Base-by-base conservation (phyloP, 257 asterid genomes). In the Nicotiana tabacum region DNA sequence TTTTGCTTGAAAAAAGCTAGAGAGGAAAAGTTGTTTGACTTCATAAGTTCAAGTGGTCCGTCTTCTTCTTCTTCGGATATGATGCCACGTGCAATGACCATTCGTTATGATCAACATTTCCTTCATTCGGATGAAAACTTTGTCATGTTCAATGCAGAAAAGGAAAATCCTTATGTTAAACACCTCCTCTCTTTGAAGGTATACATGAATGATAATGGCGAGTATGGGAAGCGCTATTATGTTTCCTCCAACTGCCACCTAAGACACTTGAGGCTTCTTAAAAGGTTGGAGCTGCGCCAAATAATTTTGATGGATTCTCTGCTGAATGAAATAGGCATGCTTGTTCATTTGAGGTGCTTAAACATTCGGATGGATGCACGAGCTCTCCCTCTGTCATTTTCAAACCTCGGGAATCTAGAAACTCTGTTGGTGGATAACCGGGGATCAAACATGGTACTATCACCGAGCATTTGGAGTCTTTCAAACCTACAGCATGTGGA, bases 1-100 rank as follows among this genome's bases (percentile, higher is more conserved):
- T 37, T 82, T 27, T 82, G 84, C 62, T 51, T 72, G 74, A 82
- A 80, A 66, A 86, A 66, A 64, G 83, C 83, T 32, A 80, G 78
- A 64, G 78, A 82, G 56, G 67, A 53, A 53, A 78, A 6, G 5
- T 51, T 58, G 32, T 24, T 56, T 27, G 30, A 18, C 48, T 66
- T 55, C 65, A 15, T 43, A 37, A 46, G 53, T 21, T n/a, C 43
- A 35, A 39, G 37, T 4, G n/a, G 10, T 66, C 6, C 43, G 2
- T 39, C 46, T 39, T 39, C 46, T 39, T 39, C 43, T 33, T 32
- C 35, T 53, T 11, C 17, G 16, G 5, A 53, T 53, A 1, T 53
- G 5, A 5, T 66, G 15, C 17, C 18, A 10, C 74, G 29, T 37
- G 30, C 29, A 53, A 53, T 53, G 58, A 53, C 58, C 18, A 11